Base-by-base conservation (phyloP, 2,329 filamentous ascomycete species). In the Scleromitrula shiraiana region DNA sequence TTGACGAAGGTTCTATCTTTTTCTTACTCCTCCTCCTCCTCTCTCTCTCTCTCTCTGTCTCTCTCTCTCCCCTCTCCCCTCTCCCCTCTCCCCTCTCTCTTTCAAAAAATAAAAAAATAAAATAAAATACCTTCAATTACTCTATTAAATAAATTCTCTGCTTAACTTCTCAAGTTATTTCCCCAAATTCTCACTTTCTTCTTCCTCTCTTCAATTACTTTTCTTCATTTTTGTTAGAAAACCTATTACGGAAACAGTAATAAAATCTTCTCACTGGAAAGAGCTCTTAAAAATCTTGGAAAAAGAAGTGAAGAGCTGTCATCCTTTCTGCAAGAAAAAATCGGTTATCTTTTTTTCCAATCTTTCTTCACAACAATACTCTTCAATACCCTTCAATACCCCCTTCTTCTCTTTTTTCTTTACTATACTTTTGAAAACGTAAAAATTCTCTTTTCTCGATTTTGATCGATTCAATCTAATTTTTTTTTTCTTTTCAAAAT, bases 381-480 rank as follows among this genome's bases (percentile, higher is more conserved):
- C 27, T 32, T 33, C 48, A 22, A 22, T 30, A 33, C 14, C 39
- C 33, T 30, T 42, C 22, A 17, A 39, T 29, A 26, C 32, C 36
- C 33, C 47, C 8, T 30, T 19, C 19, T 32, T 32, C 26, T 41
- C 15, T 51, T 41, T n/a, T 27, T 41, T 43, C 45, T 40, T 35
- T 29, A 50, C 42, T 48, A 33, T 33, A 29, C 46, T 39, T 41
- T 43, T 49, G 33, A n/a, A 40, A 40, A 32, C 43, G 29, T 15
- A 32, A 9, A 46, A 43, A 29, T 43, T 42, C 14, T 39, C 29
- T 30, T n/a, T 39, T 32, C 35, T 45, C 46, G 32, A 53, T 59
- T 58, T 62, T 56, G 56, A 57, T 50, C 51, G 35, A 46, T 50
- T 35, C 45, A 22, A 57, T 57, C 53, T 59, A 53, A 49, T 46